A percentile compares a stretch with the other conserved stretches of the same genome.
These are phyloP conservation scores for Pythium aquatile DNA, from an alignment of 352 stramenopile species.

Conservation along the genomic window DNA sequence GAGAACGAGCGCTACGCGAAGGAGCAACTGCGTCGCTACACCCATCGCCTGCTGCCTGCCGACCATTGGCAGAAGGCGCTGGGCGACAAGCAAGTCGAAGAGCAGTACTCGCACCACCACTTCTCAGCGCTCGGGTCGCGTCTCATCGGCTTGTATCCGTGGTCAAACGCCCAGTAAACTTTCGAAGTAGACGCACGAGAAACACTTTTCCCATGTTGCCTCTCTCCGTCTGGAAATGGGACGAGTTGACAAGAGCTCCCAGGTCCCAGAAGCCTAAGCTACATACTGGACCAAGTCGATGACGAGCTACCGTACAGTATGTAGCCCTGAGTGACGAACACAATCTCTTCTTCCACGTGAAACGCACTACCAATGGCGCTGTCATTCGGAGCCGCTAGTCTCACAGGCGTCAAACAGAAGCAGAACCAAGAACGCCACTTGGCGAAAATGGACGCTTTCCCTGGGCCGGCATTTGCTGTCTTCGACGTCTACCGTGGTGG, in stretches of 20 bases:
- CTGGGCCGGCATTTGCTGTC: slow-evolving; percentile 51
- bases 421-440: slow-evolving; percentile 60
- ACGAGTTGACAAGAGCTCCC: too few species aligned
- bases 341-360: too few species aligned
- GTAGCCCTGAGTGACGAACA: neutral
- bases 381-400: neutral
- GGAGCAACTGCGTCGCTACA: slow-evolving; percentile 77
- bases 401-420: neutral
- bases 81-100: slow-evolving; percentile 49
- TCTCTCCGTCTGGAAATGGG: too few species aligned
- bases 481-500: slow-evolving; percentile 62
- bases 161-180: slow-evolving; percentile 26
- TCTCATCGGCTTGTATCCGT: slow-evolving; percentile 64
- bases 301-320: neutral
- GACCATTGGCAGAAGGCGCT: slow-evolving; percentile 81
- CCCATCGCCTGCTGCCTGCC: slow-evolving; percentile 49
- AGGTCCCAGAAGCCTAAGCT: too few species aligned
- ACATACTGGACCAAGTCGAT: neutral
- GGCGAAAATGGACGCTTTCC: slow-evolving; percentile 30
- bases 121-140: slow-evolving; percentile 64
- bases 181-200: neutral
- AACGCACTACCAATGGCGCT: neutral
- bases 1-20: slow-evolving; percentile 72
- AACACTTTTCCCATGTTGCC: neutral
- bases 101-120: slow-evolving; percentile 61